Percentiles rank a stretch among this genome's conserved stretches.
These are phyloP conservation scores for Leccinum fallax DNA, from an alignment of 1,284 basidiomycete genomes.

Conservation along the genomic window DNA sequence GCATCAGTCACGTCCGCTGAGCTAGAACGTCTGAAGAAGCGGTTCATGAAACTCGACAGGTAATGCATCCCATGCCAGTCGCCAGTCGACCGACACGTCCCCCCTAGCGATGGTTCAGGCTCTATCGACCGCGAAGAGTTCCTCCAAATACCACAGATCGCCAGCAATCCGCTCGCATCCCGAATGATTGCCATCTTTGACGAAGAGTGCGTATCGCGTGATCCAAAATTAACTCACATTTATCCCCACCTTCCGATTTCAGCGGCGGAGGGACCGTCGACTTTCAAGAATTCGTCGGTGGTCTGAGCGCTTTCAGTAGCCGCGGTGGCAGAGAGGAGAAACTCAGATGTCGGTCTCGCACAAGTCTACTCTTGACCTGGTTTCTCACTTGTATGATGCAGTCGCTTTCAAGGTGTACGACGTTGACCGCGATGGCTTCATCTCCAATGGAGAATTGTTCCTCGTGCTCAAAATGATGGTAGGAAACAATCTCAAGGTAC, in stretches of 20 bases:
- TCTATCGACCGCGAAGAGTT: constrained; percentile 99
- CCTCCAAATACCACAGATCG: constrained; percentile 97
- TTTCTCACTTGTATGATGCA: constrained; percentile 35
- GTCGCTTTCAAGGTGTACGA: constrained; percentile 99
- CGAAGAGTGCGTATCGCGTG: constrained; percentile 77
- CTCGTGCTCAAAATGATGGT: constrained; percentile 99
- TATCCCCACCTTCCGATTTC: constrained; percentile 1
- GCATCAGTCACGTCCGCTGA: constrained; percentile 84
- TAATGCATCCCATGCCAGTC: constrained; percentile 23
- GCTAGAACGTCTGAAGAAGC: constrained; percentile 93
- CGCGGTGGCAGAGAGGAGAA: constrained; percentile 97
- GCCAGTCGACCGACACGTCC: constrained; percentile 2
- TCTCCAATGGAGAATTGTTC: constrained; percentile 99
- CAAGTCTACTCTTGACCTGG: constrained; percentile 15
- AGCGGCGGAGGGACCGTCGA: constrained; percentile 98
- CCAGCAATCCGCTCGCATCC: constrained; percentile 94
- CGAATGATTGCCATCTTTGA: constrained; percentile 99
- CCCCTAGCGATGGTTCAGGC: constrained; percentile 85
- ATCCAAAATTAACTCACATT: background rate
- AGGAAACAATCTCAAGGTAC: constrained; percentile 94
- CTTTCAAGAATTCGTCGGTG: constrained; percentile 98
- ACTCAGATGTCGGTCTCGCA: constrained; percentile 76
- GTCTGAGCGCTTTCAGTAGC: constrained; percentile 95
- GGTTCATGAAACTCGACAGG: constrained; percentile 99
- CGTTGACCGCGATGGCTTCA: constrained; percentile 95